Evolutionary conservation across 106 monocot species (phyloP).

Genomic region (Dioscorea alata): DNA sequence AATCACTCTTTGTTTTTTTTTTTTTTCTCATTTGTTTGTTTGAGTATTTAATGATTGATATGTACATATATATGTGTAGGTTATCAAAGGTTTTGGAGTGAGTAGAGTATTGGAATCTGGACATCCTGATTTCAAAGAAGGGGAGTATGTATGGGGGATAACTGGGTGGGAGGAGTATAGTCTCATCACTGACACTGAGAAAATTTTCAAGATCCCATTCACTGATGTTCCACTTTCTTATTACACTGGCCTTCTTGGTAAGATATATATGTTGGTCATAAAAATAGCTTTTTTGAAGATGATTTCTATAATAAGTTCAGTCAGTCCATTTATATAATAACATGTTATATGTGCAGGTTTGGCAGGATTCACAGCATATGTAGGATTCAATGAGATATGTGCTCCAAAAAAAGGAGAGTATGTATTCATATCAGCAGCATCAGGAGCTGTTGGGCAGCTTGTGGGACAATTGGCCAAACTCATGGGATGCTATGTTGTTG

Average conservation of each 20-base stretch:
- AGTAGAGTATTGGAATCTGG: conserved; percentile 6
- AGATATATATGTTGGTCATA: not conserved
- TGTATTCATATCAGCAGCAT: conserved; percentile 12
- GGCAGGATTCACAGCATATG: conserved; percentile 11
- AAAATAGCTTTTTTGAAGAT: too few relatives aligned
- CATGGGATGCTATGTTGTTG: conserved; percentile 12
- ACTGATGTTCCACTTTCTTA: conserved; percentile 12
- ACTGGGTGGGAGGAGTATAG: conserved; percentile 17
- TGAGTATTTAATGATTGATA: too few relatives aligned
- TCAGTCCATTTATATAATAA: not conserved
- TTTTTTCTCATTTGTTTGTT: not conserved
- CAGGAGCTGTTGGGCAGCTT: conserved; percentile 34
- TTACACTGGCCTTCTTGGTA: conserved; percentile 13
- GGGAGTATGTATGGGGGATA: conserved; percentile 8
- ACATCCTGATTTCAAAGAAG: conserved; percentile 14
- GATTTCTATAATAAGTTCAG: not conserved
- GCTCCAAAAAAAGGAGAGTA: conserved; percentile 7
- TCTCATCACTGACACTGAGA: conserved; percentile 1
- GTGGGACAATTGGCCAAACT: conserved; percentile 38
- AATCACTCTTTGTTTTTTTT: not conserved
- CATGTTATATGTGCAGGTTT: not conserved
- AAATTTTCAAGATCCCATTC: conserved; percentile 2
- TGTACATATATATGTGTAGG: not conserved
- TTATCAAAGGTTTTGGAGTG: conserved; percentile 4
- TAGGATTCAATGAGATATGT: conserved; percentile 8